These are phyloP conservation scores for Endothia cerciana DNA, from an alignment of 2,329 filamentous ascomycete species.

Conservation along the genomic window DNA sequence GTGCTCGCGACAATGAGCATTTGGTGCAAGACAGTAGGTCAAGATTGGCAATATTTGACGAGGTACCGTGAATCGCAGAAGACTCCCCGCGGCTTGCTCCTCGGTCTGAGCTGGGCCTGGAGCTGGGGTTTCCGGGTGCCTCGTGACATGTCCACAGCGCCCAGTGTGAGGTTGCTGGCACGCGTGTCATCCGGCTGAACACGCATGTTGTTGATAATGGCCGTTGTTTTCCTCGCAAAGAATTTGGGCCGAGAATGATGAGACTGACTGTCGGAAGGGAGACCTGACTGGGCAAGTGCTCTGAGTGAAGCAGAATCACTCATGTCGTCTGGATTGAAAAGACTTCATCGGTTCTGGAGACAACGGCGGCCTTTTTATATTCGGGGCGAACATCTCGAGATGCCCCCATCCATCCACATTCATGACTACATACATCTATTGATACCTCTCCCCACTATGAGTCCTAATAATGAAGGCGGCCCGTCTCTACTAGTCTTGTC, in stretches of 20 bases:
- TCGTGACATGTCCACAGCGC: neutral
- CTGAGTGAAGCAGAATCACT: neutral
- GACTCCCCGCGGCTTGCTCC: neutral
- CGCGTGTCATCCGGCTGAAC: neutral
- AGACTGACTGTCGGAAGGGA: neutral
- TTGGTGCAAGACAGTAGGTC: neutral
- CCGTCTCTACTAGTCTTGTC: too few species aligned
- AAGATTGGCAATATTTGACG: neutral
- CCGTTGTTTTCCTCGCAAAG: neutral
- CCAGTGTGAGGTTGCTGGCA: neutral
- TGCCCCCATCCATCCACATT: too few species aligned
- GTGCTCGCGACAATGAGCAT: neutral
- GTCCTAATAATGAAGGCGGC: too few species aligned
- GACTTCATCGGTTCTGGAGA: neutral
- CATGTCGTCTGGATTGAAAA: neutral
- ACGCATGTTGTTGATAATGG: neutral
- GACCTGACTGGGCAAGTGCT: neutral
- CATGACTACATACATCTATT: too few species aligned
- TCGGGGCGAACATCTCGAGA: neutral
- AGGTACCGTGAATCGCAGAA: neutral
- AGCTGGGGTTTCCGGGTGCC: fast-evolving
- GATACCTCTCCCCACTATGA: too few species aligned
- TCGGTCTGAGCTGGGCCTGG: neutral
- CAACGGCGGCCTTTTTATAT: neutral
- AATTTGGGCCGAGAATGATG: neutral